A percentile compares a stretch with the other conserved stretches of the same genome.
These are phyloP conservation scores for Dryadomyces sulphureus DNA, from an alignment of 2,329 filamentous ascomycete genomes.

Conservation along the genomic window DNA sequence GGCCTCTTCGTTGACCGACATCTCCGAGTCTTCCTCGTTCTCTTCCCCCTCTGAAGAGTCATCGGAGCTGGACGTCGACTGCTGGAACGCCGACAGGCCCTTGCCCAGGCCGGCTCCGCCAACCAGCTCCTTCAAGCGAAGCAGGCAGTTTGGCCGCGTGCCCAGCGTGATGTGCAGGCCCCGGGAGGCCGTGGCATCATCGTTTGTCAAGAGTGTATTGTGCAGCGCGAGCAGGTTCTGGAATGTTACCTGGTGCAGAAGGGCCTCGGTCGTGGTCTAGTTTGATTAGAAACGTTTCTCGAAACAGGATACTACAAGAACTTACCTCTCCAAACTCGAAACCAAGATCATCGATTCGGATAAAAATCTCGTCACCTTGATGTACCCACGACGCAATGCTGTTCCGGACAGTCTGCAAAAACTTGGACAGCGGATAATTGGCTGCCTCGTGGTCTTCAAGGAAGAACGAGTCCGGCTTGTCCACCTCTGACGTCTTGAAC, in stretches of 20 bases:
- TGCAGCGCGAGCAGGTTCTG: constrained; percentile 12
- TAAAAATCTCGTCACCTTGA: constrained; percentile 31
- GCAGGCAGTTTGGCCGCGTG: constrained; percentile 11
- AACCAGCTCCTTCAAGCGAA: constrained; percentile 11
- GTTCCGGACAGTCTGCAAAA: constrained; percentile 28
- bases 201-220: constrained; percentile 11
- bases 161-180: constrained; percentile 10
- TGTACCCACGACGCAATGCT: constrained; percentile 31
- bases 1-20: constrained; percentile 1
- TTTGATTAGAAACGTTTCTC: background rate
- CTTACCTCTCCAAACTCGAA: constrained; percentile 37
- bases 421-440: constrained; percentile 26
- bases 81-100: constrained; percentile 9
- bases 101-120: constrained; percentile 10
- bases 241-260: constrained; percentile 12
- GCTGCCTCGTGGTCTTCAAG: constrained; percentile 27
- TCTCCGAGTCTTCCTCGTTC: background rate
- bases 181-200: constrained; percentile 4
- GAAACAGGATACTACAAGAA: background rate
- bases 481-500: constrained; percentile 18
- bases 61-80: background rate
- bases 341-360: constrained; percentile 35
- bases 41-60: constrained; percentile 7
- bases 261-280: constrained; percentile 12
- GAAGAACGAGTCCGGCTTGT: constrained; percentile 28